phyloP scores from a whole-genome alignment of 768 basidiomycete species.

The Mycena crocata region DNA sequence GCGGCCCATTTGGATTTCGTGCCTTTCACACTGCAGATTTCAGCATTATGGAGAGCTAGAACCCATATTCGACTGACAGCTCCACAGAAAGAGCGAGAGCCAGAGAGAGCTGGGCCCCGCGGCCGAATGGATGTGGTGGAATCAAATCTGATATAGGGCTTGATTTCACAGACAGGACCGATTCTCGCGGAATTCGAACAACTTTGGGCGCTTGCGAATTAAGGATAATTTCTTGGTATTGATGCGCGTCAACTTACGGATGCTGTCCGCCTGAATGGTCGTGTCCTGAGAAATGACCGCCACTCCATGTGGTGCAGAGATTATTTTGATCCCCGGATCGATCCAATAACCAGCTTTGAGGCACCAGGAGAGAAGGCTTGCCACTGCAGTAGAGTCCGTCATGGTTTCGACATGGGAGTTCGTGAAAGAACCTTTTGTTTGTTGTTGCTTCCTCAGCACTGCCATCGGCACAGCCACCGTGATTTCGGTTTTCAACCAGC shows the following conservation, averaged over 20 bases:
- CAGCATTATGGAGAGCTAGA: constrained; percentile 10
- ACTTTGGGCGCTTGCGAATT: constrained; percentile 53
- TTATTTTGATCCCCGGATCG: constrained; percentile 57
- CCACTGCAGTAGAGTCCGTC: constrained; percentile 31
- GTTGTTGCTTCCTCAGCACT: not conserved
- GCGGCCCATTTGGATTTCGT: constrained; percentile 67
- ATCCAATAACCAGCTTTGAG: constrained; percentile 56
- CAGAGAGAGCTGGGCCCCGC: constrained; percentile 69
- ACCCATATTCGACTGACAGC: constrained; percentile 58
- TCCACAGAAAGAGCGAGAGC: constrained; percentile 75
- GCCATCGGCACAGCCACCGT: not conserved
- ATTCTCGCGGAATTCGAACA: constrained; percentile 70
- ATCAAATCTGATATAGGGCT: constrained; percentile 62
- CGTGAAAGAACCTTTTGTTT: not conserved
- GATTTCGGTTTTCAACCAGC: no score
- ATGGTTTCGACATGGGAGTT: constrained; percentile 17
- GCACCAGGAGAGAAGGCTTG: constrained; percentile 62
- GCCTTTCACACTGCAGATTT: constrained; percentile 57
- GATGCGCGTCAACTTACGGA: constrained; percentile 46
- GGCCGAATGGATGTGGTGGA: constrained; percentile 61
- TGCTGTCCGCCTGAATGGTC: constrained; percentile 47
- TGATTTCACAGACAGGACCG: constrained; percentile 70
- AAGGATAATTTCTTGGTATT: constrained; percentile 7
- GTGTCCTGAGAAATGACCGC: constrained; percentile 50
- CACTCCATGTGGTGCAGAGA: constrained; percentile 41